phyloP scores from a whole-genome alignment of 805 yeast genomes.

The Wickerhamiella brachini region DNA sequence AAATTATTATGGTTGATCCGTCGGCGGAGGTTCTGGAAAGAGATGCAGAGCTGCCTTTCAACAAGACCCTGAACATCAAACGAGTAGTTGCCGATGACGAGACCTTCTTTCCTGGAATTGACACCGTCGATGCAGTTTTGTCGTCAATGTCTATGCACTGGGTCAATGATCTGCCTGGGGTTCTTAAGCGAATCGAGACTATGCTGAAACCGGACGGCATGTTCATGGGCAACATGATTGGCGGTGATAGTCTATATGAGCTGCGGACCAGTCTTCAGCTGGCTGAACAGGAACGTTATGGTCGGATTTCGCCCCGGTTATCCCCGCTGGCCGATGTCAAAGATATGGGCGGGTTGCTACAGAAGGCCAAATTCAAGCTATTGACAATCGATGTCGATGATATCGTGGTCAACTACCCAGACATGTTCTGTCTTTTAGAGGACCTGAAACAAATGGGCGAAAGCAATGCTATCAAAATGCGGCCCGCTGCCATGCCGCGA shows the following conservation, averaged over 20 bases:
- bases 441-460: constrained; percentile 80
- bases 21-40: constrained; percentile 39
- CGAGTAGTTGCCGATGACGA: constrained; percentile 61
- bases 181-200: constrained; percentile 39
- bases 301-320: constrained; percentile 69
- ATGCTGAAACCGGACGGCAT: constrained; percentile 68
- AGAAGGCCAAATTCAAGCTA: constrained; percentile 64
- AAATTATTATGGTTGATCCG: constrained; percentile 55
- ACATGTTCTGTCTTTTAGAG: constrained; percentile 47
- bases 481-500: constrained; percentile 33
- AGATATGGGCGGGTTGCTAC: constrained; percentile 61
- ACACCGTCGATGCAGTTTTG: constrained; percentile 56
- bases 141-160: constrained; percentile 68
- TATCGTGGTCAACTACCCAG: constrained; percentile 65
- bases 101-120: constrained; percentile 13
- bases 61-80: constrained; percentile 32
- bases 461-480: constrained; percentile 43
- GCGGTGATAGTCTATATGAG: constrained; percentile 78
- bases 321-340: constrained; percentile 69
- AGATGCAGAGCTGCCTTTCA: constrained; percentile 33
- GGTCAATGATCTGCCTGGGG: constrained; percentile 72
- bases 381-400: constrained; percentile 78
- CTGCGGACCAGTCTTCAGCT: constrained; percentile 65
- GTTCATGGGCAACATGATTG: constrained; percentile 67
- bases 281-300: constrained; percentile 67